These are phyloP conservation scores for Neckera pumila DNA, from an alignment of 225 moss, liverwort and hornwort genomes.

Conservation along the genomic window DNA sequence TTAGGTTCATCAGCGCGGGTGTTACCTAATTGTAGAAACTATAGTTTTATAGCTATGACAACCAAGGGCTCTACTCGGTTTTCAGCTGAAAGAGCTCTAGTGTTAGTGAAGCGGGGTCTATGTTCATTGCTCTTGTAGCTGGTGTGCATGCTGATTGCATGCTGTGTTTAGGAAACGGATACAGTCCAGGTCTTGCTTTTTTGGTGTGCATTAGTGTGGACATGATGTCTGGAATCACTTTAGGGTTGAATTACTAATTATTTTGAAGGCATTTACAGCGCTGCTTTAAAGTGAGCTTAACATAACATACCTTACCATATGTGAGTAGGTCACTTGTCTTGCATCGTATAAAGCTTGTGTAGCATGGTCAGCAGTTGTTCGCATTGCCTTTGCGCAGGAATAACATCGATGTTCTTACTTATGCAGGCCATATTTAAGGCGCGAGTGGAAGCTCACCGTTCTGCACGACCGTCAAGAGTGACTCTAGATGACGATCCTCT, in stretches of 20 bases:
- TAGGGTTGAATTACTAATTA: neutral
- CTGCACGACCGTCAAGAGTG: conserved; percentile 8
- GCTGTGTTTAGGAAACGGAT: neutral
- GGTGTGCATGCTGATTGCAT: neutral
- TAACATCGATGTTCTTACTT: neutral
- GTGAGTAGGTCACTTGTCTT: neutral
- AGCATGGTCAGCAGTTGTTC: neutral
- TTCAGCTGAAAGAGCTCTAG: neutral
- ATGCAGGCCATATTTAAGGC: conserved; percentile 30
- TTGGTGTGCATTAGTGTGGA: neutral
- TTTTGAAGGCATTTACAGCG: neutral
- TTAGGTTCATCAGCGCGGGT: neutral
- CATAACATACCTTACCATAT: neutral
- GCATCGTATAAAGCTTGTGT: neutral
- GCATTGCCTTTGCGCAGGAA: neutral
- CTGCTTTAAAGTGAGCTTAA: neutral
- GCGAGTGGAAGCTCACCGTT: conserved; percentile 7
- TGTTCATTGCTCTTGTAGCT: neutral
- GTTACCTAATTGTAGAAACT: neutral
- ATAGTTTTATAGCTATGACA: neutral
- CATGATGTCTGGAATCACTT: neutral
- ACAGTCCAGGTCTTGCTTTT: neutral
- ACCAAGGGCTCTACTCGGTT: neutral
- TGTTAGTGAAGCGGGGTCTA: neutral
- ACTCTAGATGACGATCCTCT: conserved; percentile 14